Percentiles rank a stretch among this genome's conserved stretches.
These are phyloP conservation scores for Floccularia luteovirens DNA, from an alignment of 768 basidiomycete species.

Conservation along the genomic window DNA sequence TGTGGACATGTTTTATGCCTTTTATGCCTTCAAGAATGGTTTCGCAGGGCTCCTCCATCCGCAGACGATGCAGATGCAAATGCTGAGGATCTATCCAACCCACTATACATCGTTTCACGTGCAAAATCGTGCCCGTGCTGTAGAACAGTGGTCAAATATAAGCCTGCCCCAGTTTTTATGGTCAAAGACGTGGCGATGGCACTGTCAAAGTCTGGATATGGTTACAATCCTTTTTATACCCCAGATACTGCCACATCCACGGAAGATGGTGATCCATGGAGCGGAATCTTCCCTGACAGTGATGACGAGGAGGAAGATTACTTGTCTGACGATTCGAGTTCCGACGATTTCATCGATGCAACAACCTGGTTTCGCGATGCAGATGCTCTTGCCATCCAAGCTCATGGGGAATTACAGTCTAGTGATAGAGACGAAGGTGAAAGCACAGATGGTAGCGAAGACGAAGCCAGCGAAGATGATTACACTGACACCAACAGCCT, in stretches of 20 bases:
- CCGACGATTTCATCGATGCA: conserved; percentile 17
- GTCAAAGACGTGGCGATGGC: conserved; percentile 51
- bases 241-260: conserved; percentile 10
- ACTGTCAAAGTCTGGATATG: conserved; percentile 34
- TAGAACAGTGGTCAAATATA: conserved; percentile 44
- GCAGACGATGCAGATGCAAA: conserved; percentile 30
- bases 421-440: conserved; percentile 7
- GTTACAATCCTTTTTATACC: neutral
- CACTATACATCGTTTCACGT: conserved; percentile 44
- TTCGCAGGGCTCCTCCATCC: conserved; percentile 52
- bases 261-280: conserved; percentile 58
- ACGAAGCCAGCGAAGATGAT: conserved; percentile 24
- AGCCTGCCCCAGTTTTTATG: conserved; percentile 64
- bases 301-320: conserved; percentile 34
- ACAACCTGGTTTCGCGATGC: conserved; percentile 14
- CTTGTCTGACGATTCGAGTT: conserved; percentile 23
- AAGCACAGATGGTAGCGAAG: conserved; percentile 15
- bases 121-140: conserved; percentile 72
- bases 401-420: no score
- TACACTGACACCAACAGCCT: conserved; percentile 26
- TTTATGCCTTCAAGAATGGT: conserved; percentile 70
- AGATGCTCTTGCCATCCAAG: conserved; percentile 3
- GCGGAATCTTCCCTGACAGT: conserved; percentile 51
- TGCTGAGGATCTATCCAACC: conserved; percentile 25
- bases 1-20: conserved; percentile 79